Conservation (phyloP, 2,329 filamentous ascomycete species). For the Colletotrichum limetticola region DNA sequence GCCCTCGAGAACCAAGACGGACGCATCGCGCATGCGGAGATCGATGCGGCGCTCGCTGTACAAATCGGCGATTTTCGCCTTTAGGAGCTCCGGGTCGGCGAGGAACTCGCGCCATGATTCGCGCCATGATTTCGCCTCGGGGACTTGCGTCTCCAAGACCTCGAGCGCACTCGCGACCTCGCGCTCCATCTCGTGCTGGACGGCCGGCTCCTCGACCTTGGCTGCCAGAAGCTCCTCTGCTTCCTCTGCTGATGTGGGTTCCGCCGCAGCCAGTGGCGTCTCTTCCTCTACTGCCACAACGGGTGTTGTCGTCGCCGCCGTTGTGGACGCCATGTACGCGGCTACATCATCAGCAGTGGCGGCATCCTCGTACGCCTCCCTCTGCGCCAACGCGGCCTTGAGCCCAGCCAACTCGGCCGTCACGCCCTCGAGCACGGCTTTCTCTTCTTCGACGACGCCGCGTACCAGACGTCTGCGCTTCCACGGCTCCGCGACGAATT, state of each 20-base stretch:
- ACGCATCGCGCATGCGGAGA: constrained; percentile 76
- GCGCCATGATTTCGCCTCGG: constrained; percentile 50
- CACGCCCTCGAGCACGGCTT: constrained; percentile 64
- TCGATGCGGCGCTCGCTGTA: constrained; percentile 73
- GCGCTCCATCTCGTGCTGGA: constrained; percentile 23
- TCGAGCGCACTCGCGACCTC: constrained; percentile 25
- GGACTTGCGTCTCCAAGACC: background rate
- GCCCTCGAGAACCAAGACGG: constrained; percentile 75
- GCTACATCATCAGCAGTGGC: constrained; percentile 37
- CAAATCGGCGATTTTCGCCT: constrained; percentile 64
- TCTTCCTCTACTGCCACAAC: constrained; percentile 36
- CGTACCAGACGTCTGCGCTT: constrained; percentile 81
- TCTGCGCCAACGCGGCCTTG: constrained; percentile 40
- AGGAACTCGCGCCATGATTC: constrained; percentile 59
- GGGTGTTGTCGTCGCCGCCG: constrained; percentile 45
- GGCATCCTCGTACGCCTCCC: constrained; percentile 47
- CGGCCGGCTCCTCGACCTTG: constrained; percentile 23
- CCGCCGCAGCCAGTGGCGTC: background rate
- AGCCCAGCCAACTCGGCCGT: constrained; percentile 53
- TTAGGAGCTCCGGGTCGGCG: constrained; percentile 57
- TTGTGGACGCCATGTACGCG: constrained; percentile 25
- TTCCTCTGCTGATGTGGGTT: constrained; percentile 4
- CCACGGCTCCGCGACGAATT: constrained; percentile 95
- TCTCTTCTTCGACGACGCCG: constrained; percentile 84
- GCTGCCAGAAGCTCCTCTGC: constrained; percentile 8